phyloP scores from a whole-genome alignment of 352 stramenopile genomes.

The Thalassiosira livingstoniorum region DNA sequence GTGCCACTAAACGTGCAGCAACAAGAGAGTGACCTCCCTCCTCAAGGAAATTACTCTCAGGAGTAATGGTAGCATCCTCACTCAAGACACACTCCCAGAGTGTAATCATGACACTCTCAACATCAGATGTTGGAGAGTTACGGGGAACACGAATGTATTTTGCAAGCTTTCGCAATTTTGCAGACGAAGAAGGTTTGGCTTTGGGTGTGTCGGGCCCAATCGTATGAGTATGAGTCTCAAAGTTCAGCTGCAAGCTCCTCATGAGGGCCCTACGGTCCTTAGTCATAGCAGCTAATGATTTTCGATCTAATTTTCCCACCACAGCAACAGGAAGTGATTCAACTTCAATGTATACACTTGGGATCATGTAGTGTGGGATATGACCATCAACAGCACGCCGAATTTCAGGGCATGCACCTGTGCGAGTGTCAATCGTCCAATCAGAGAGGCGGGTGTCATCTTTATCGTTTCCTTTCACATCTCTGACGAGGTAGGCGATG shows the following conservation, averaged over 20 bases:
- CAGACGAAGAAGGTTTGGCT: neutral
- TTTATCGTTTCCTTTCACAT: slow-evolving; percentile 45
- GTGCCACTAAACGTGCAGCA: slow-evolving; percentile 55
- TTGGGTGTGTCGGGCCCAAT: neutral
- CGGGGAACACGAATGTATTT: slow-evolving; percentile 46
- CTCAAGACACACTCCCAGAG: slow-evolving; percentile 59
- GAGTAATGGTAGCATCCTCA: slow-evolving; percentile 39
- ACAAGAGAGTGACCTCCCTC: slow-evolving; percentile 66
- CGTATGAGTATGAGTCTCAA: slow-evolving; percentile 46
- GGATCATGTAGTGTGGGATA: slow-evolving; percentile 39
- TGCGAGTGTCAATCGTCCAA: slow-evolving; percentile 53
- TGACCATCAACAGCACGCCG: slow-evolving; percentile 41
- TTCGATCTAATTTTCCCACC: slow-evolving; percentile 90
- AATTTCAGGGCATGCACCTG: slow-evolving; percentile 47
- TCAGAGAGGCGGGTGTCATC: slow-evolving; percentile 40
- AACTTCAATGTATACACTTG: slow-evolving; percentile 54
- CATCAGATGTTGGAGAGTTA: slow-evolving; percentile 52
- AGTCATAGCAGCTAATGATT: slow-evolving; percentile 90
- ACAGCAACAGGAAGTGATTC: slow-evolving; percentile 61
- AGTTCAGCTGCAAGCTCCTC: slow-evolving; percentile 51
- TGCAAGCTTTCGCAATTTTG: slow-evolving; percentile 18
- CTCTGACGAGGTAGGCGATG: slow-evolving; percentile 88
- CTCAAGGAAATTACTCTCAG: slow-evolving; percentile 63
- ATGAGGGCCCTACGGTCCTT: slow-evolving; percentile 47
- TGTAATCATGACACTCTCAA: slow-evolving; percentile 56